Conservation (phyloP, 192 early-diverging fungal genomes). For the Coemansia asiatica region DNA sequence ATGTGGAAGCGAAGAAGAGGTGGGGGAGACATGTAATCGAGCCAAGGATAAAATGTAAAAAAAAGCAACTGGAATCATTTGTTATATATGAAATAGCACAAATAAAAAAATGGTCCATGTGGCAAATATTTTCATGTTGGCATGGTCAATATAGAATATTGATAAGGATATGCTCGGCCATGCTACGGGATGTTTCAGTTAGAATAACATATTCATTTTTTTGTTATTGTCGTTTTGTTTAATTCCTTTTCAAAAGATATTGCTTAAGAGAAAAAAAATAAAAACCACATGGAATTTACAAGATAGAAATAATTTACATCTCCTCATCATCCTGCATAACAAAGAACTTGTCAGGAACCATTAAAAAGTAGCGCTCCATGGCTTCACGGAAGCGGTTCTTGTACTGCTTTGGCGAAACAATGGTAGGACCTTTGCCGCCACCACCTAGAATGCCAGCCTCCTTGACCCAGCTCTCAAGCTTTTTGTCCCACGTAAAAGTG, state of each 20-base stretch:
- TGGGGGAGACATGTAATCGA: not conserved
- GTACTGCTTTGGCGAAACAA: conserved; percentile 93
- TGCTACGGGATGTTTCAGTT: not conserved
- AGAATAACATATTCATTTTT: not conserved
- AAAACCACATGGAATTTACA: not conserved
- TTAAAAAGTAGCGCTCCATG: conserved; percentile 91
- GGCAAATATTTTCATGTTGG: not conserved
- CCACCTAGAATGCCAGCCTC: conserved; percentile 90
- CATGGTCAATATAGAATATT: not conserved
- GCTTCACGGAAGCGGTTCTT: conserved; percentile 89
- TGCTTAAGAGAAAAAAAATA: not conserved
- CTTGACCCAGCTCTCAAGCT: conserved; percentile 97
- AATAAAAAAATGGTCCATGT: not conserved
- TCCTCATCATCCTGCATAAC: conserved; percentile 26
- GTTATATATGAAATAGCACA: not conserved
- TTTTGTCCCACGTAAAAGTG: conserved; percentile 99
- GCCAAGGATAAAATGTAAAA: not conserved
- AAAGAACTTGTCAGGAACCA: conserved; percentile 72
- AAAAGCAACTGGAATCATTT: not conserved
- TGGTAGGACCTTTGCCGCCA: conserved; percentile 89
- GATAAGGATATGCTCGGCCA: not conserved
- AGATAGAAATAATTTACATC: not conserved
- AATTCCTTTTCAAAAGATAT: too few species aligned
- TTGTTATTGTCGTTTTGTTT: not conserved
- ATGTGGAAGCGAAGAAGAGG: too few species aligned